Base-by-base conservation (phyloP, 2,329 filamentous ascomycete species). In the Cephalotrichum gorgonifer region DNA sequence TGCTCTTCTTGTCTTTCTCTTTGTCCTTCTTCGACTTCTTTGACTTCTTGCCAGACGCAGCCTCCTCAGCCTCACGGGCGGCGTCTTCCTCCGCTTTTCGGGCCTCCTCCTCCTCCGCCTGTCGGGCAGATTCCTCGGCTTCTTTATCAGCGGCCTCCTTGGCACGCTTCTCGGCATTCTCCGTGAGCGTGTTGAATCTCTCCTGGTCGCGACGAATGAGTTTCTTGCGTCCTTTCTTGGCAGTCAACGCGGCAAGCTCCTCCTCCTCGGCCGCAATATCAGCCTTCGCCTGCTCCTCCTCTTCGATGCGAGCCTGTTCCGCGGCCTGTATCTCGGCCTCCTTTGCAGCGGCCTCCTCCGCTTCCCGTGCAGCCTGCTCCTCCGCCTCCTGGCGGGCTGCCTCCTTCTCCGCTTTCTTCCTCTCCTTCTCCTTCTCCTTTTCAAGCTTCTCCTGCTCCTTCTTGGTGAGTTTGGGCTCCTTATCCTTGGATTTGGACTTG, bases 361-460 rank as follows among this genome's bases (percentile, higher is more conserved):
- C 70, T 54, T 72, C 65, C 56, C 71, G 71, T 48, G 75, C 72
- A 20, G 73, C 70, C 56, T 73, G 73, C 55, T 72, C 70, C 17
- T 71, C 66, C 55, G 76, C 74, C 51, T 71, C 75, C 54, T 72
- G 56, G 55, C 54, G 43, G 6, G 31, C 51, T 9, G 28, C 42
- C 27, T 50, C 51, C 28, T 48, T 44, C 14, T 42, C 59, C 53
- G 63, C 61, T 65, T 68, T 56, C 55, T 57, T 63, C 57, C 73
- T 69, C 33, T 60, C 62, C 56, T 70, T 69, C 27, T 65, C 67
- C 58, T 69, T 71, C 54, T 72, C 65, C 57, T 72, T 72, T 47
- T 75, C 72, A 22, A 74, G 70, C 56, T 73, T 73, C 55, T 72
- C 70, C 17, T 71, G 66, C 55, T 76, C 74, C 52, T 71, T 75